Evolutionary conservation across 805 yeast species (phyloP), one percentile per base, ranked within the genome.

Genomic region (Jamesozyma hellenica): DNA sequence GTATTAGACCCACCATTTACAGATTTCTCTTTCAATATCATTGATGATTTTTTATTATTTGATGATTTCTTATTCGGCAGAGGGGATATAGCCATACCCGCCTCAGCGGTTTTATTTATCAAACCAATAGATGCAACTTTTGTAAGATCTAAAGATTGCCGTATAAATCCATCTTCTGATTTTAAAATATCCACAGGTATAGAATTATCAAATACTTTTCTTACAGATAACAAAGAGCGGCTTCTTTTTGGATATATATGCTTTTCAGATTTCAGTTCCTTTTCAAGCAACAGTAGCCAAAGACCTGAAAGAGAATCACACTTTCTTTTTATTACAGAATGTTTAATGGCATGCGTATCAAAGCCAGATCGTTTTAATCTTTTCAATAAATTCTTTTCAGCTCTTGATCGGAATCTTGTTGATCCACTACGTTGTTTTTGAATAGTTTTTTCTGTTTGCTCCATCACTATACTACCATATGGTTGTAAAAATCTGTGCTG

Each of bases 271-370:
- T 54, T 56, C 35, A 47, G 58, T 38, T 67, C 68, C 28, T 61
- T 59, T 40, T 82, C 85, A 23, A 80, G 59, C 14, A 77, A 59
- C 15, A 85, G 63, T 34, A 78, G 78, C 80, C 88, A 86, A 42
- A 79, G 68, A 0, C 90, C 95, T 12, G 82, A 75, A 13, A 82
- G 62, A 0, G 85, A 66, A 58, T 83, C 92, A 60, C 84, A 74
- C 41, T 79, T 75, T 35, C 72, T 70, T 41, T 71, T 67, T 23
- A 62, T 51, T 3, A 86, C 77, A 23, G 82, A 72, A 8, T 71
- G 64, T 47, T 74, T 75, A 26, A 87, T 61, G 1, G 68, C 59
- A 12, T 76, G 80, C 2, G 71, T 67, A 53, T 82, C 83, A 28
- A 85, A 64, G n/a, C 84, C 81, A 19, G 75, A 58, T 42, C 74